Evolutionary conservation across 202 grass and related monocot species (phyloP).

Genomic region (Dendrocalamus latiflorus): DNA sequence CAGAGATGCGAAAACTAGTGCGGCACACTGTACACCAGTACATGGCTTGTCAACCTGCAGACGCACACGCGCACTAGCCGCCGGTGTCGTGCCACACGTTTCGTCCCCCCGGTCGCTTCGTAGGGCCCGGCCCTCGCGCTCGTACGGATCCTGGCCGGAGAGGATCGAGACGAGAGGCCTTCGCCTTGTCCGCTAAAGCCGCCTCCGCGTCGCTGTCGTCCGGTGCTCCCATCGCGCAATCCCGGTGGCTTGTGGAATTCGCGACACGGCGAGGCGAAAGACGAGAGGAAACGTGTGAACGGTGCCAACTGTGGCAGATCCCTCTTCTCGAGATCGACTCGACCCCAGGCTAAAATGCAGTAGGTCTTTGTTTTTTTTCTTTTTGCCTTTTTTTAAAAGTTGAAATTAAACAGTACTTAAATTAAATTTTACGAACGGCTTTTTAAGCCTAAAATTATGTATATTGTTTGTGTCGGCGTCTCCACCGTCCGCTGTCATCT

Average conservation of each 20-base stretch:
- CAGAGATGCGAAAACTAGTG: neutral
- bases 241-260: too few relatives aligned
- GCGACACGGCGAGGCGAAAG: too few relatives aligned
- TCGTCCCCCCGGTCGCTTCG: neutral
- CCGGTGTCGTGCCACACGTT: neutral
- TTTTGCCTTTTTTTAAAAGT: too few relatives aligned
- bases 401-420: too few relatives aligned
- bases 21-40: neutral
- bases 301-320: neutral
- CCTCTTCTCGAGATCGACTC: neutral
- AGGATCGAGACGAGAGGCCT: neutral
- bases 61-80: conserved; percentile 15
- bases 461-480: too few relatives aligned
- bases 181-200: neutral
- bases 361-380: too few relatives aligned
- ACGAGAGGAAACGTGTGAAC: neutral
- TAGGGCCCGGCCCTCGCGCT: neutral
- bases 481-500: too few relatives aligned
- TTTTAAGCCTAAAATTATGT: too few relatives aligned
- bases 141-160: neutral
- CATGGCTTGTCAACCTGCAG: neutral
- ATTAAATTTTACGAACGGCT: too few relatives aligned
- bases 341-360: neutral
- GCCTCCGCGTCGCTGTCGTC: neutral
- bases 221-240: neutral